A percentile compares a stretch with the other conserved stretches of the same genome.
Evolutionary conservation across 495 filamentous ascomycete genomes (phyloP).

Genomic region (Tuber melanosporum): DNA sequence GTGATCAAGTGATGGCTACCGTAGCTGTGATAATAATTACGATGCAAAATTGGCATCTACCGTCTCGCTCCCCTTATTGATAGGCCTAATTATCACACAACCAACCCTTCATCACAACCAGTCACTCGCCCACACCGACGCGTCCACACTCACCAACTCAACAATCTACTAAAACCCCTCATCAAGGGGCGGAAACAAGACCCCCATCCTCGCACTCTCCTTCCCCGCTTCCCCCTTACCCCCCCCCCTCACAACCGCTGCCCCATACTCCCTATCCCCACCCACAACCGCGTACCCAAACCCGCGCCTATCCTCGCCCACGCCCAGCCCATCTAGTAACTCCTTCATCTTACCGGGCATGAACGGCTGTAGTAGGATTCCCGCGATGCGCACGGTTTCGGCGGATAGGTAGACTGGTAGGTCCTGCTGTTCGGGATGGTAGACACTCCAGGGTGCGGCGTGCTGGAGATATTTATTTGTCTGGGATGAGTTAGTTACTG

Average conservation of each 20-base stretch:
- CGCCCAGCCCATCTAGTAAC: constrained; percentile 71
- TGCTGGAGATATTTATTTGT: constrained; percentile 64
- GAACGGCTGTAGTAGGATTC: constrained; percentile 82
- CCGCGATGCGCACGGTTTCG: constrained; percentile 72
- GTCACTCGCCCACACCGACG: background rate
- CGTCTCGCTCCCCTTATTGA: background rate
- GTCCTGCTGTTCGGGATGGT: constrained; percentile 31
- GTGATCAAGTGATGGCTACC: background rate
- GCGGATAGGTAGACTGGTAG: constrained; percentile 57
- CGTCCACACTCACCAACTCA: background rate
- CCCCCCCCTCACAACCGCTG: background rate
- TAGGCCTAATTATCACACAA: background rate
- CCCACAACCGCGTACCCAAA: constrained; percentile 53
- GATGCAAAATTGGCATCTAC: background rate
- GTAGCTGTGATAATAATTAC: background rate
- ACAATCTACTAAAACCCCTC: constrained; percentile 7
- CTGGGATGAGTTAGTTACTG: constrained; percentile 43
- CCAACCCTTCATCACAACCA: background rate
- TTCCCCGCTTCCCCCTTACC: constrained; percentile 5
- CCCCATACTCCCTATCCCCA: constrained; percentile 62
- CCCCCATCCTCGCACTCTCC: constrained; percentile 3
- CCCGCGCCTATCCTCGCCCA: constrained; percentile 54
- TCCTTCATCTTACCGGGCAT: constrained; percentile 73
- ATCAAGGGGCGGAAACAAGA: constrained; percentile 21
- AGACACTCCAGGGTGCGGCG: constrained; percentile 53